A percentile compares a stretch with the other conserved stretches of the same genome.
These are phyloP conservation scores for Suillus americanus DNA, from an alignment of 768 basidiomycete genomes.

Conservation along the genomic window DNA sequence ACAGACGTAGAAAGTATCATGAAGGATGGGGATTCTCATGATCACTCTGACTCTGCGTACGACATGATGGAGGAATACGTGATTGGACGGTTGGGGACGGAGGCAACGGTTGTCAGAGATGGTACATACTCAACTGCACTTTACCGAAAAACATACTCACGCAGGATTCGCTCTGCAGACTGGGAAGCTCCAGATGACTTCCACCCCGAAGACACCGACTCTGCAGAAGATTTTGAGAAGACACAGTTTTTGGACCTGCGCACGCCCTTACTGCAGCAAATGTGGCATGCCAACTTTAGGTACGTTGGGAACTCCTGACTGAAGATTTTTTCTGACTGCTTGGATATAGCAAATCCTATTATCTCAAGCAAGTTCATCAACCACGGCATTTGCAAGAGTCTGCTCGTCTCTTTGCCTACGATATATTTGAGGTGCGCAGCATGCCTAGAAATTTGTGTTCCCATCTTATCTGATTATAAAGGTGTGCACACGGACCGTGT, in stretches of 20 bases:
- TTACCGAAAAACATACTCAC: background rate
- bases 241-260: slow-evolving; percentile 90
- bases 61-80: slow-evolving; percentile 88
- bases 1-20: slow-evolving; percentile 80
- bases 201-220: slow-evolving; percentile 87
- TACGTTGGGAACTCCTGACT: slow-evolving; percentile 27
- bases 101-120: slow-evolving; percentile 74
- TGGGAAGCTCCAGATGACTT: slow-evolving; percentile 92
- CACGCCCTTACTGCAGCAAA: slow-evolving; percentile 80
- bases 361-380: slow-evolving; percentile 95
- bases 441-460: background rate
- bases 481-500: slow-evolving; percentile 82
- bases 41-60: slow-evolving; percentile 89
- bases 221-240: slow-evolving; percentile 77
- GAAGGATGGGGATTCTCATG: slow-evolving; percentile 79
- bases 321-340: slow-evolving; percentile 5
- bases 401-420: slow-evolving; percentile 84
- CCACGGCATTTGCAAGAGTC: slow-evolving; percentile 84
- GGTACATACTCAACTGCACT: slow-evolving; percentile 45
- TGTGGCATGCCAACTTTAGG: slow-evolving; percentile 88
- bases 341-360: slow-evolving; percentile 79
- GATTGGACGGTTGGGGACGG: slow-evolving; percentile 79
- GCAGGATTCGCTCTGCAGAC: slow-evolving; percentile 42
- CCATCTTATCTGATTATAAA: slow-evolving; percentile 27
- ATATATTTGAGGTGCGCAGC: slow-evolving; percentile 69